Evolutionary conservation across 2,329 filamentous ascomycete genomes (phyloP), one percentile per base, ranked within the genome.

Genomic region (Balansia obtecta): DNA sequence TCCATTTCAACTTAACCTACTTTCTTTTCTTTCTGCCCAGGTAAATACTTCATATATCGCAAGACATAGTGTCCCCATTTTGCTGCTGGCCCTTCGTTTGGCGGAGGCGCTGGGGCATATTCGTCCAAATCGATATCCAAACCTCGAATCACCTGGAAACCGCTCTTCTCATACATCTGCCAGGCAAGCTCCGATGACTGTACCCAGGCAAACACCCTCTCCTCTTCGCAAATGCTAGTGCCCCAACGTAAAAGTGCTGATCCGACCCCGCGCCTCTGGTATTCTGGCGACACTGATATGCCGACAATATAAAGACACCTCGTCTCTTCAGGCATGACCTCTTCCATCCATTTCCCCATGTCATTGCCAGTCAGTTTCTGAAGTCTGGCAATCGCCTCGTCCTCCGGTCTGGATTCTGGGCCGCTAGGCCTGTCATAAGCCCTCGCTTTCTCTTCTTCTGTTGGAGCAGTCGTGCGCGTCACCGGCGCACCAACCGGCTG

Each of bases 51-150:
- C 61, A 67, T 63, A 50, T 65, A 67, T 16, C 60, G 56, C 50
- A 65, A 66, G 2, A 60, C 59, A 52, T 67, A 67, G 27, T 56
- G 54, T 2, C 63, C 63, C 65, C 64, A 65, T 52, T 56, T 61
- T 6, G 56, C 58, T 12, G 51, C 53, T 4, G 51, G 52, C 2
- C 59, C 58, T 40, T 62, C 56, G 15, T 54, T 51, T 12, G 59
- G 56, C 32, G 58, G 58, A 10, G 58, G 52, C 40, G 55, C 55
- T 7, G 54, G 54, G 16, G 60, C 61, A 52, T 62, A 66, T 22
- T 61, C 56, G 49, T 67, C 64, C 54, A 67, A 49, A 44, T 64
- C 57, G 13, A 67, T 38, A 13, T 61, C 59, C 15, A 66, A 55
- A 13, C 45, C 56, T 7, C 61, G 60, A 8, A 61, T 58, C 8